Base-by-base conservation (phyloP, 768 basidiomycete genomes). In the Leccinum boreale region DNA sequence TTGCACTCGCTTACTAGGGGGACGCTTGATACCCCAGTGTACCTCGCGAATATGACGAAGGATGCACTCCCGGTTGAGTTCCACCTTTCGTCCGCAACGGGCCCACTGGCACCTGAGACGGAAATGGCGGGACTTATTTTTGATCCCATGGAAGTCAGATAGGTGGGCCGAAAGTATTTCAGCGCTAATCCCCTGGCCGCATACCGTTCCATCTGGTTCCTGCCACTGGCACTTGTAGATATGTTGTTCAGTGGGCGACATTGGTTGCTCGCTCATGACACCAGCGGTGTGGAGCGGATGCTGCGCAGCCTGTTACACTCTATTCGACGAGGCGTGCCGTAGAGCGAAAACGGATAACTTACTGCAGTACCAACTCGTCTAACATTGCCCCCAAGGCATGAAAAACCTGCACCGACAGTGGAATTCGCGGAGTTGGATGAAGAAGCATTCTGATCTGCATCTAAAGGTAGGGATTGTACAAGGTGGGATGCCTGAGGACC, bases 41-140 rank as follows among this genome's bases (percentile, higher is more conserved):
- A 61, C 55, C 24, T 69, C 68, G 0, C 62, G 45, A 1, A 60
- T n/a, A 3, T 70, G 68, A 0, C 68, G 23, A 26, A 46, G 28
- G 15, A 69, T 66, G 10, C 57, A 59, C 47, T 60, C 56, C 2
- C 69, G 66, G 8, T 68, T 69, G 6, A 69, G 28, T 3, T 15
- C 0, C 4, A 12, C 52, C 36, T 9, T 46, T 26, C 3, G 35
- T 46, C 11, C 48, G 10, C 67, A 67, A 5, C 36, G 52, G 7
- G 2, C 42, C 65, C 67, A 68, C 0, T 26, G 15, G 28, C 68
- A 69, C 2, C 2, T 39, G 1, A 15, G 58, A 1, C 0, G 28
- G 1, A 0, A 0, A 28, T n/a, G 1, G 6, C 66, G 66, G 36
- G 39, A 0, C 53, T 14, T 54, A 0, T 60, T 47, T 29, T 24